Base-by-base conservation (phyloP, 2,329 filamentous ascomycete genomes). In the Pyrenochaeta sp. region DNA sequence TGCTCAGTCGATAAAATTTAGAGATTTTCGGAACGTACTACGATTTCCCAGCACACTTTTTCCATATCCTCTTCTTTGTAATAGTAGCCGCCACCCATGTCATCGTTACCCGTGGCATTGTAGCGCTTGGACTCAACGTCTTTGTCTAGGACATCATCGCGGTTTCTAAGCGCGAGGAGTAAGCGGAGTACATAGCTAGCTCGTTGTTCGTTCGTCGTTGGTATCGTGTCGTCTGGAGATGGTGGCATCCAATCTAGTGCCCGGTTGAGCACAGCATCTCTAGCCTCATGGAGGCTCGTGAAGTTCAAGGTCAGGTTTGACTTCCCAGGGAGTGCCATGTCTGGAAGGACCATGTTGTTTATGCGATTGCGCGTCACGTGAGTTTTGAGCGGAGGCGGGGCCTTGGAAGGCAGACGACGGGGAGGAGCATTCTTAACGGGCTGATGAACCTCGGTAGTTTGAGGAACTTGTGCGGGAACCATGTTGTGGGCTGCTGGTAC, bases 1-100 rank as follows among this genome's bases (percentile, higher is more conserved):
- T 7, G 32, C 2, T 30, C 40, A 36, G 19, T 25, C 24, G 5
- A 49, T 8, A 44, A 25, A 4, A 15, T 2, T 19, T 50, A 28
- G 32, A 27, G 5, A 25, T 4, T n/a, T 10, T 34, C 4, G 19
- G 30, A 6, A 54, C 58, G 53, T 57, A 61, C 58, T n/a, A 55
- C 30, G 24, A 61, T 50, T 12, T 61, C 54, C 54, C 54, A 61
- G 47, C 54, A 57, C 2, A 55, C 58, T 37, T 55, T 61, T 42
- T 61, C 58, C 37, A 61, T 55, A 7, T 39, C 44, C 3, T 40
- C 24, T 1, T 22, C 6, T 24, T 37, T 25, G 32, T 61, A 54
- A 51, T 50, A 59, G 44, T 45, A 47, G 5, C 45, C 45, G 24
- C 12, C 45, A 34, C 45, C 45, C 45, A 32, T 47, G n/a, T 47